A percentile compares a stretch with the other conserved stretches of the same genome.
phyloP scores from a whole-genome alignment of 257 asterid species.

The Nicotiana paniculata region DNA sequence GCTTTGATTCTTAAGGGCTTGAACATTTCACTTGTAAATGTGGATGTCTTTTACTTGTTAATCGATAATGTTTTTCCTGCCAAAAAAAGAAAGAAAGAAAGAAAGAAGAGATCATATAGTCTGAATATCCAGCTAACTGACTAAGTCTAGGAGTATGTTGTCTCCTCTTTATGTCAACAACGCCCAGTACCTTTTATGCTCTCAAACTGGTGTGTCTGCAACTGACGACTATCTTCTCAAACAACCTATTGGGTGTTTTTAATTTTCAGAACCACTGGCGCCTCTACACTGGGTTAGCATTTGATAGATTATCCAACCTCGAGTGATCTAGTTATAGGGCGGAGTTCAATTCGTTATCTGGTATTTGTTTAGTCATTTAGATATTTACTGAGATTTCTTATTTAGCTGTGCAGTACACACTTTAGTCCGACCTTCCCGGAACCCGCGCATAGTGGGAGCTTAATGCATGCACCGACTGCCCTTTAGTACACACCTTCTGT shows the following conservation, averaged over 20 bases:
- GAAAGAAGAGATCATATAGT: not conserved
- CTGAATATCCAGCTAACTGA: not conserved
- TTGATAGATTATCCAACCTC: not conserved
- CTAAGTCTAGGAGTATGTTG: no score
- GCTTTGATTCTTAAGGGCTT: not conserved
- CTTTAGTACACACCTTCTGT: not conserved
- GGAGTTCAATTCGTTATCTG: not conserved
- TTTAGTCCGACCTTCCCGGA: no score
- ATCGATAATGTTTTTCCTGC: not conserved
- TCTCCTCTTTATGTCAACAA: not conserved
- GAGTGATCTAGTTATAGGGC: not conserved
- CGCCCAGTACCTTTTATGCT: not conserved
- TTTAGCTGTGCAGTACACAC: not conserved
- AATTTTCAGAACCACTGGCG: not conserved
- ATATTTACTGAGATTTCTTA: not conserved
- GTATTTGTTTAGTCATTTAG: not conserved
- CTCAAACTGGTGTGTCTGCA: not conserved
- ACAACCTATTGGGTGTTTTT: not conserved
- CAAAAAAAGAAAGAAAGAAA: not conserved
- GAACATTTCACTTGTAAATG: conserved; percentile 1
- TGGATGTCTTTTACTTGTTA: not conserved
- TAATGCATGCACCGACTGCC: no score
- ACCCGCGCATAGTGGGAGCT: no score
- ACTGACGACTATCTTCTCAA: not conserved
- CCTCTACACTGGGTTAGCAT: not conserved